Base-by-base conservation (phyloP, 2,329 filamentous ascomycete genomes). In the Ophiosphaerella narmari region DNA sequence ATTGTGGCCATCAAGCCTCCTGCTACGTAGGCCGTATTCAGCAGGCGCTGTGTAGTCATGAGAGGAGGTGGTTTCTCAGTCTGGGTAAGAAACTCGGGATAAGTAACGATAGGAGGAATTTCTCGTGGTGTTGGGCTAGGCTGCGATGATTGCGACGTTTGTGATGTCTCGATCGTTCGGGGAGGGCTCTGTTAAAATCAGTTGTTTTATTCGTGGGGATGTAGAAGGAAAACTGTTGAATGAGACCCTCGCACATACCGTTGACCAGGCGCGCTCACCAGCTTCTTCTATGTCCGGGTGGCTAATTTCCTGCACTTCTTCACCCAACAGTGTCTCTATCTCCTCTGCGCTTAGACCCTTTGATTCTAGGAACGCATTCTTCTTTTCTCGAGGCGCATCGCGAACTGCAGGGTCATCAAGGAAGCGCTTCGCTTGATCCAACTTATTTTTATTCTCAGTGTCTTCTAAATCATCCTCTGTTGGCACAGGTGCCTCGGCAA, bases 341-440 rank as follows among this genome's bases (percentile, higher is more conserved):
- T 93, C 85, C 29, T 81, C 78, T 4, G 82, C 76, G 3, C 75
- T 76, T 7, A 96, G 76, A 3, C 90, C 90, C 71, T 97, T 97
- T 43, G 83, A 84, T 65, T 86, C 81, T 1, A 97, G 76, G 61
- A 96, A 96, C 7, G 83, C 82, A 16, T 82, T 78, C 76, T 96
- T 96, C 73, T 85, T 86, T 48, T 90, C 87, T 38, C 80, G 79
- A 0, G 87, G 79, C 31, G 87, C 85, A 71, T 87, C 77, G 50
- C 82, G 84, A 49, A 96, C 89, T 16, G 81, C 79, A 7, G 89
- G 85, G 52, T 95, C 87, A 43, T 89, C 78, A 4, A 97, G 81
- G 67, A 96, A 97, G 45, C 80, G 83, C 37, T 82, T 80, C 24
- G 91, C 91, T 66, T 91, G 84, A 13, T 90, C 84, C 32, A 89